Evolutionary conservation across 225 moss, liverwort and hornwort genomes (phyloP), one percentile per base, ranked within the genome.

Genomic region (Bryum argenteum): DNA sequence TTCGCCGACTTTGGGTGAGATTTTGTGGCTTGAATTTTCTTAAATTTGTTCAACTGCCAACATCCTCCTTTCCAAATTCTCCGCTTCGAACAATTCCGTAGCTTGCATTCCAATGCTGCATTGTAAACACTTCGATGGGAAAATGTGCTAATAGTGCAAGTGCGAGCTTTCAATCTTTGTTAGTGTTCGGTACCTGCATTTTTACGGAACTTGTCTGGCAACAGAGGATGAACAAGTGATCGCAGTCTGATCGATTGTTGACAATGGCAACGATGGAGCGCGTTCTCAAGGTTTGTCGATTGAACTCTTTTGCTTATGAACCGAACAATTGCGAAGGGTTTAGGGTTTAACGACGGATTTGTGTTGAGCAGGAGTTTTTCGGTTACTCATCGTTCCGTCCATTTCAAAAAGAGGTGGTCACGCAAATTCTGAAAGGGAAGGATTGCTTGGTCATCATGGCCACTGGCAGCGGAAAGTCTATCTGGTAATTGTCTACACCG

Each of bases 391-490:
- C 75, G 53, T 93, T 93, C 74, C 90, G 88, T n/a, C 96, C 93
- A 1, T 86, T 85, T 67, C 91, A 96, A 45, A 91, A 89, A 71
- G 91, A 96, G 14, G 82, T 96, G 1, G 80, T 93, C 45, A 66
- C 85, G 15, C 72, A 90, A 66, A 91, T 96, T 60, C 47, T 91
- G 72, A 80, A 82, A 72, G 93, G 96, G 17, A 84, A 78, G 66
- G 96, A 96, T 64, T 96, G 96, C 72, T 83, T 96, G 82, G 93
- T 96, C 41, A 90, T 93, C 39, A 93, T 96, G 96, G 96, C 96
- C 16, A 96, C 93, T 13, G 91, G 93, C 53, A 90, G 93, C 66
- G 93, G 93, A 37, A 93, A 96, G 71, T 93, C 93, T 48, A 84
- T 93, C 54, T 96, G 91, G 85, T 96, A 83, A 59, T 47, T 58